Evolutionary conservation across 805 yeast species (phyloP), one percentile per base, ranked within the genome.

Genomic region (Candida adriatica): DNA sequence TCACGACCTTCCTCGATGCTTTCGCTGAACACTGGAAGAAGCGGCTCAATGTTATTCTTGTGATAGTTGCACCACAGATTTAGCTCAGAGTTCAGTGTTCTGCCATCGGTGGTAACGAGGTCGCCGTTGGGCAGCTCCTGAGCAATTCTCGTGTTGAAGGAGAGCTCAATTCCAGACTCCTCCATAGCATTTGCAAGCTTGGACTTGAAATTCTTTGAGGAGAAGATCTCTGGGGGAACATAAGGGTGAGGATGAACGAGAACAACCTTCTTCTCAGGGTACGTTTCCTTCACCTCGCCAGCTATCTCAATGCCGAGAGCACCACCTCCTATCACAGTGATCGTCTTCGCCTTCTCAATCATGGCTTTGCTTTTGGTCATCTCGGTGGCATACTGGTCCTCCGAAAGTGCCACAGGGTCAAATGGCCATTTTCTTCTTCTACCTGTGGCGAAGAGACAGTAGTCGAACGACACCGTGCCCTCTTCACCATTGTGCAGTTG

Each of bases 341-440:
- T 57, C 6, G 46, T 53, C 8, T 63, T 48, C 11, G 66, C 58
- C 4, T 35, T 26, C 11, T 46, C 49, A 29, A 72, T 58, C n/a
- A 50, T 46, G 1, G 43, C 41, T 17, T 44, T 42, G 23, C 61
- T 55, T 14, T 46, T 41, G 4, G 36, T 30, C 73, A 72, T 70
- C 41, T 73, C 78, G 13, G 48, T 35, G 17, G 62, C 34, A 41
- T 56, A 70, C 6, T 46, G 48, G 13, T 56, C 55, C 30, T 46
- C 52, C 9, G 64, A 62, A 27, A 41, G 43, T 1, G 66, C 73
- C n/a, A 54, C 45, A 3, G 77, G 78, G 21, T 71, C 70, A 22
- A 68, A 62, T 10, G 78, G 79, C 74, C 75, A 70, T 25, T 55
- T 53, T 38, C 78, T 53, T 31, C 69, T 56, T 46, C 77, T 55